Evolutionary conservation across 2,329 filamentous ascomycete species (phyloP).

Genomic region (Sclerotiophoma versabilis): DNA sequence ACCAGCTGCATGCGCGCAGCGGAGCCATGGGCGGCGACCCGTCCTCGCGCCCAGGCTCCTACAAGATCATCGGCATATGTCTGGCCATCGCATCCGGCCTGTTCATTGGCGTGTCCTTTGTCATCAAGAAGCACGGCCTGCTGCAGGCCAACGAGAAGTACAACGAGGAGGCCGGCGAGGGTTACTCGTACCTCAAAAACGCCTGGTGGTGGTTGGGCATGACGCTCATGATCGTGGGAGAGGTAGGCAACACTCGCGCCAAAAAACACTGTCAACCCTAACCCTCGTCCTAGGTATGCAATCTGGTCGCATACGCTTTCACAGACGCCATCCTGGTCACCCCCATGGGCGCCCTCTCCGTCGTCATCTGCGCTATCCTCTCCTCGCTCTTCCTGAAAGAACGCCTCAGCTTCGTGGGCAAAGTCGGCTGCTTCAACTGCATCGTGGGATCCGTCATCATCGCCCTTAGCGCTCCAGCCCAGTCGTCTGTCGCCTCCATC

Average conservation of each 20-base stretch:
- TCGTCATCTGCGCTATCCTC: conserved; percentile 89
- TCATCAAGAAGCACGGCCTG: conserved; percentile 91
- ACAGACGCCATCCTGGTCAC: conserved; percentile 96
- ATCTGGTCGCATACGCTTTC: conserved; percentile 96
- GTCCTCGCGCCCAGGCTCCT: conserved; percentile 62
- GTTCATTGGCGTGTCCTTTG: conserved; percentile 95
- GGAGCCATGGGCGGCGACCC: conserved; percentile 43
- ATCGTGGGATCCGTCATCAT: conserved; percentile 94
- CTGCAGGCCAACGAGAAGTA: conserved; percentile 95
- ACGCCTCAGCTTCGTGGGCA: conserved; percentile 91
- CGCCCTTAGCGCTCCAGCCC: conserved; percentile 87
- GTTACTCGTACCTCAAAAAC: conserved; percentile 97
- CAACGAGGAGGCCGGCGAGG: conserved; percentile 92
- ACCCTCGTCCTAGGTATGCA: conserved; percentile 67
- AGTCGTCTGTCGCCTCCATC: conserved; percentile 85
- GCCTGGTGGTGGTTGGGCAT: conserved; percentile 94
- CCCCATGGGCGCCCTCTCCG: conserved; percentile 86
- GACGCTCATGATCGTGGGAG: conserved; percentile 95
- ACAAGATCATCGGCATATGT: conserved; percentile 86
- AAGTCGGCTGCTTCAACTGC: conserved; percentile 94
- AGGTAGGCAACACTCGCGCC: conserved; percentile 51
- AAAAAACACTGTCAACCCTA: neutral
- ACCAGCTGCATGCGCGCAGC: conserved; percentile 56
- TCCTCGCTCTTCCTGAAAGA: conserved; percentile 97
- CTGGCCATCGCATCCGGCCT: conserved; percentile 85